Conservation (phyloP, 1,139 yeast genomes). For the Ogataea hybrid region DNA sequence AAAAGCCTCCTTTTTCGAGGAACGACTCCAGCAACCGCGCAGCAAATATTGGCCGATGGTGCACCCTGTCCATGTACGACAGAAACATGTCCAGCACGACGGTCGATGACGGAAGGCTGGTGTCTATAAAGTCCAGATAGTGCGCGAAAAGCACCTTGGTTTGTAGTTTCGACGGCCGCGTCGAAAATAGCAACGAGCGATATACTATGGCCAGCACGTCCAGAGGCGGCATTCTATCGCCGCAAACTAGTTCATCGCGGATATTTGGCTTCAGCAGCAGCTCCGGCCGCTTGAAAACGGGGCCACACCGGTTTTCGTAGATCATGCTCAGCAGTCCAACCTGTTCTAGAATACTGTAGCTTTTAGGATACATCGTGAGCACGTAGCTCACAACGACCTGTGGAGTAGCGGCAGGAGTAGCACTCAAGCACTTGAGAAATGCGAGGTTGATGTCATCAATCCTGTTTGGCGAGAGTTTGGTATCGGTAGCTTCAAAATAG, state of each 20-base stretch:
- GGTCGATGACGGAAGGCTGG: no score
- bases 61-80: no score
- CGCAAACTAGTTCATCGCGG: conserved; percentile 16
- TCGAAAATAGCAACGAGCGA: conserved; percentile 4
- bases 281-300: conserved; percentile 5
- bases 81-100: no score
- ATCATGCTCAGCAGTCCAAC: conserved; percentile 17
- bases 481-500: no score
- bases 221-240: conserved; percentile 10
- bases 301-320: conserved; percentile 6
- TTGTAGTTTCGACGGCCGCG: conserved; percentile 12
- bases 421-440: conserved; percentile 15
- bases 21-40: conserved; percentile 7
- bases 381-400: conserved; percentile 19
- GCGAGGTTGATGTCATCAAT: conserved; percentile 13
- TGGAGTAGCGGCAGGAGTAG: conserved; percentile 8
- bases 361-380: conserved; percentile 17
- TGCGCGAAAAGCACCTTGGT: conserved; percentile 10
- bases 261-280: conserved; percentile 13
- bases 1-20: neutral
- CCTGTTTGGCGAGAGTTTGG: neutral
- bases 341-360: conserved; percentile 5
- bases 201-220: conserved; percentile 12
- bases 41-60: conserved; percentile 10
- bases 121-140: no score